Evolutionary conservation across 208 protist species (phyloP).

Genomic region (Crithidia sp.): DNA sequence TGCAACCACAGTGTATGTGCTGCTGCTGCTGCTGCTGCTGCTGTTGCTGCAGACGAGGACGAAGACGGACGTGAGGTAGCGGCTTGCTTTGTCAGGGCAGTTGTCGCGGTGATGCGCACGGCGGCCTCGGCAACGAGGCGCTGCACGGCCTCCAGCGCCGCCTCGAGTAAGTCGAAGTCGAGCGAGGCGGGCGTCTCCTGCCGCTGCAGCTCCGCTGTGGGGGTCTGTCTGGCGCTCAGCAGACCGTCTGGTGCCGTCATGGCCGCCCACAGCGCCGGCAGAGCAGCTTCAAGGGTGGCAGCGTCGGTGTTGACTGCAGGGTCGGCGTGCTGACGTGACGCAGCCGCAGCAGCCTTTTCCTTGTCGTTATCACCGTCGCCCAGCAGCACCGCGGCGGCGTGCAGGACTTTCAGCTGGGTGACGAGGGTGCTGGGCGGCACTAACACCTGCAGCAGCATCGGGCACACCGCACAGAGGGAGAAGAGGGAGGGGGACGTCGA

Average conservation of each 20-base stretch:
- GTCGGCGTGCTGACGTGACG: not conserved
- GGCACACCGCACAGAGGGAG: constrained; percentile 34
- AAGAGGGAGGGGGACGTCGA: not conserved
- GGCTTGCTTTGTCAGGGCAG: too few species aligned
- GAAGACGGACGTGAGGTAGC: too few species aligned
- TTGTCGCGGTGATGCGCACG: constrained; percentile 2
- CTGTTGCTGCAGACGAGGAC: constrained; percentile 5
- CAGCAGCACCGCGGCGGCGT: constrained; percentile 10
- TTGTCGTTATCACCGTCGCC: not conserved
- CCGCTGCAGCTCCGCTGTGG: constrained; percentile 9
- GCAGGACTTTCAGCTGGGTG: constrained; percentile 30
- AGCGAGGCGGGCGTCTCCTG: constrained; percentile 53
- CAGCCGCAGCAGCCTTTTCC: not conserved
- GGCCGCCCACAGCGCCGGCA: constrained; percentile 22
- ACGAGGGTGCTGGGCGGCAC: constrained; percentile 36
- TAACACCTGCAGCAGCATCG: constrained; percentile 48
- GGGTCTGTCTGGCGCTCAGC: constrained; percentile 4
- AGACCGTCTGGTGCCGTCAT: constrained; percentile 24
- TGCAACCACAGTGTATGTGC: not conserved
- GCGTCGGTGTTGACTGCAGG: not conserved
- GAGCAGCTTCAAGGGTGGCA: not conserved
- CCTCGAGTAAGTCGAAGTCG: constrained; percentile 64
- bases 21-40: not conserved
- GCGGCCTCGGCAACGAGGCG: constrained; percentile 51
- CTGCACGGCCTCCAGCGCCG: constrained; percentile 55